These are phyloP conservation scores for Colletotrichum sp. DNA, from an alignment of 2,329 filamentous ascomycete species.

Conservation along the genomic window DNA sequence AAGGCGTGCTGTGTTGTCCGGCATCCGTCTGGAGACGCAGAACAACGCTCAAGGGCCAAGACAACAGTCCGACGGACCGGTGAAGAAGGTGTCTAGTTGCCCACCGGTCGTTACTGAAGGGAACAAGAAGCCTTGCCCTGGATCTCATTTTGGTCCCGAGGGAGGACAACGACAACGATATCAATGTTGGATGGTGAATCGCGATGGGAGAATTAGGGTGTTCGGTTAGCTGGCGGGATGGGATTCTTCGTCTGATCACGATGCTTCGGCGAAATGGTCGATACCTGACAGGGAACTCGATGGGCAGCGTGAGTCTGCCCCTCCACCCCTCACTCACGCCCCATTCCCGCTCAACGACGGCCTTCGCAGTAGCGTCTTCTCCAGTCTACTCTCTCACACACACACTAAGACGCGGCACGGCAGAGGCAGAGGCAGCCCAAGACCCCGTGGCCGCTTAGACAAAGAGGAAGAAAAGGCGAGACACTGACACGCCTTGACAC, in stretches of 20 bases:
- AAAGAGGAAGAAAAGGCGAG: background rate
- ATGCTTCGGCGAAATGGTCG: background rate
- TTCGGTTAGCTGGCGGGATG: background rate
- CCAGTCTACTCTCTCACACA: background rate
- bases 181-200: background rate
- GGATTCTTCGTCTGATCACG: conserved; percentile 13
- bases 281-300: conserved; percentile 5
- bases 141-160: background rate
- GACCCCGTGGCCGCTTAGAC: background rate
- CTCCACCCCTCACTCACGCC: background rate
- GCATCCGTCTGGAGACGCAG: background rate
- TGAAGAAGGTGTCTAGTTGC: background rate
- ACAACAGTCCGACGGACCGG: background rate
- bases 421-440: background rate
- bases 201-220: background rate
- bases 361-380: background rate
- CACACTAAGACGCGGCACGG: background rate
- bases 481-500: background rate
- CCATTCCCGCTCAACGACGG: background rate
- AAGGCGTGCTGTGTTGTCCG: background rate
- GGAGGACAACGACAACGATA: background rate
- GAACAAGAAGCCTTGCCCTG: background rate
- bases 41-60: background rate
- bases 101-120: background rate
- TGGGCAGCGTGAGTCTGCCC: conserved; percentile 1